These are phyloP conservation scores for Ganoderma resinaceum DNA, from an alignment of 1,284 basidiomycete genomes.

Conservation along the genomic window DNA sequence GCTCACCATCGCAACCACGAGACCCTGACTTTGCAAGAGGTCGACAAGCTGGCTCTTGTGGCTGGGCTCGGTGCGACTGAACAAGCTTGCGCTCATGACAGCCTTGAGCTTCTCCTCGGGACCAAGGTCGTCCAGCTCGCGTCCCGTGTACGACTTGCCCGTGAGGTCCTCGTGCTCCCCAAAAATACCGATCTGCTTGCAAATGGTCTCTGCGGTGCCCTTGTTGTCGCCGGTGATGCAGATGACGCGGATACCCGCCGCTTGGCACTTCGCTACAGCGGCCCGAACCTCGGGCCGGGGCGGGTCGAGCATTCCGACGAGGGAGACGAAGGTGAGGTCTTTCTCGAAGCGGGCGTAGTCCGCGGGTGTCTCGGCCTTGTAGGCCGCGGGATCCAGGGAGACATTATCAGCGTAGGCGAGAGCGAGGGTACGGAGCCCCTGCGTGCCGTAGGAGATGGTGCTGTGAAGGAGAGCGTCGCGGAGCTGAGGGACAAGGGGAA, in stretches of 20 bases:
- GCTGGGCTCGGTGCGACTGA: constrained; percentile 92
- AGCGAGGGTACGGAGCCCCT: constrained; percentile 91
- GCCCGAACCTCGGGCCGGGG: constrained; percentile 92
- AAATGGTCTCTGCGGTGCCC: constrained; percentile 97
- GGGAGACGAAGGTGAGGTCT: constrained; percentile 91
- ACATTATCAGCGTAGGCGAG: constrained; percentile 87
- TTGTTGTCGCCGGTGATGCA: constrained; percentile 99
- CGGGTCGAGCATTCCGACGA: constrained; percentile 98
- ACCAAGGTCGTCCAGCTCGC: constrained; percentile 87
- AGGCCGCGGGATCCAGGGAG: constrained; percentile 81
- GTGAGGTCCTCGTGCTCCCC: constrained; percentile 81
- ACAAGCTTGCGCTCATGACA: constrained; percentile 88
- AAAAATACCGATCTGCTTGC: constrained; percentile 95
- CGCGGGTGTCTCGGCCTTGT: constrained; percentile 77
- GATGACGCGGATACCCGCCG: constrained; percentile 95
- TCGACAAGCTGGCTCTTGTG: constrained; percentile 98
- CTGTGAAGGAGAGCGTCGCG: constrained; percentile 69
- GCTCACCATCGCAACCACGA: constrained; percentile 97
- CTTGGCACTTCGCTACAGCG: constrained; percentile 90
- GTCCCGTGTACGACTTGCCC: constrained; percentile 94
- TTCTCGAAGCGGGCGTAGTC: constrained; percentile 93
- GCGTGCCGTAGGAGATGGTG: constrained; percentile 77
- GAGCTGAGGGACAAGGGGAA: constrained; percentile 70
- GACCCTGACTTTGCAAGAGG: constrained; percentile 88
- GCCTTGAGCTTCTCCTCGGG: constrained; percentile 85